Conservation (phyloP, 495 filamentous ascomycete genomes). For the Geoglossum glabrum region DNA sequence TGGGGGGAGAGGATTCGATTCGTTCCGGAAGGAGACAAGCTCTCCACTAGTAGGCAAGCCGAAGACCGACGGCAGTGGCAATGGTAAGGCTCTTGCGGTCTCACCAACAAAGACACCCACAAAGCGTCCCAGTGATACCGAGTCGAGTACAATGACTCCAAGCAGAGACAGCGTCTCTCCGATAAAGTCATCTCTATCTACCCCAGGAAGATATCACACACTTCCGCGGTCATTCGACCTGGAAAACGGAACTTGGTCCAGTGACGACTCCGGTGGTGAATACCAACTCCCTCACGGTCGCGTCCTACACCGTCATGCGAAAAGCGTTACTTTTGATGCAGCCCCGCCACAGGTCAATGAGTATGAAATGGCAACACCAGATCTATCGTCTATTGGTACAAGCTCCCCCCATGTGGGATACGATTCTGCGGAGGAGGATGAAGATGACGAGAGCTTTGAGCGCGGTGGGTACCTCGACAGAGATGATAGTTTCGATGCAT, state of each 20-base stretch:
- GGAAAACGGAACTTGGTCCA: slow-evolving; percentile 52
- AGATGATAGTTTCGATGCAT: slow-evolving; percentile 86
- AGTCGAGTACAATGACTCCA: slow-evolving; percentile 22
- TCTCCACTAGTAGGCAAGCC: not conserved
- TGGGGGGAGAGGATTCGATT: slow-evolving; percentile 25
- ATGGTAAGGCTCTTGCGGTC: slow-evolving; percentile 21
- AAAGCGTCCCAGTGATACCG: not conserved
- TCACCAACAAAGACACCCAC: slow-evolving; percentile 13
- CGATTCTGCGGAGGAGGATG: slow-evolving; percentile 52
- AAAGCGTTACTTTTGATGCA: slow-evolving; percentile 90
- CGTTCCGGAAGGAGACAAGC: slow-evolving; percentile 21
- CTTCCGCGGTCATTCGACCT: slow-evolving; percentile 44
- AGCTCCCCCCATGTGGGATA: slow-evolving; percentile 81
- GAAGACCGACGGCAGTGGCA: not conserved
- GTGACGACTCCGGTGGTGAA: slow-evolving; percentile 31
- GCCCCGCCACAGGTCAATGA: slow-evolving; percentile 88
- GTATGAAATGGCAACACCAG: slow-evolving; percentile 93
- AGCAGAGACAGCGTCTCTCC: slow-evolving; percentile 60
- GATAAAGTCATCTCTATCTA: slow-evolving; percentile 61
- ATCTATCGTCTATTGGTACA: slow-evolving; percentile 71
- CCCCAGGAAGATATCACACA: slow-evolving; percentile 38
- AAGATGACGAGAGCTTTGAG: slow-evolving; percentile 52
- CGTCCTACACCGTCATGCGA: slow-evolving; percentile 57
- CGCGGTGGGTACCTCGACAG: slow-evolving; percentile 42
- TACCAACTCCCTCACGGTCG: slow-evolving; percentile 32